A percentile compares a stretch with the other conserved stretches of the same genome.
phyloP scores from a whole-genome alignment of 495 filamentous ascomycete genomes.

The Penicillium daleae region DNA sequence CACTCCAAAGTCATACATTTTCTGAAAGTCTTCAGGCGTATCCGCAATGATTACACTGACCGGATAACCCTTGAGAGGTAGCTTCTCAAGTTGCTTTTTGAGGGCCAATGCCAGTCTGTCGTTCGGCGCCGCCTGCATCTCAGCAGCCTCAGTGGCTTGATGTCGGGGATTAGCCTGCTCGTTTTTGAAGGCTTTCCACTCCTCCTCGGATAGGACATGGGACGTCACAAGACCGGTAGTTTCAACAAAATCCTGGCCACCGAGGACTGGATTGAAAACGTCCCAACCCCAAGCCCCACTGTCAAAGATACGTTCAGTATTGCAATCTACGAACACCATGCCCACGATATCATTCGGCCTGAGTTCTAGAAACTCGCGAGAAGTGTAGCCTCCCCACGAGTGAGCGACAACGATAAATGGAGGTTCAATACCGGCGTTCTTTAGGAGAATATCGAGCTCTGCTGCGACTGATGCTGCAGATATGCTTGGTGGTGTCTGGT shows the following conservation, averaged over 20 bases:
- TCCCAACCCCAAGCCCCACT: slow-evolving; percentile 22
- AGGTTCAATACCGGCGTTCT: slow-evolving; percentile 26
- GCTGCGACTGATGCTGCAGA: slow-evolving; percentile 22
- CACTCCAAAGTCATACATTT: slow-evolving; percentile 24
- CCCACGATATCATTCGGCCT: slow-evolving; percentile 28
- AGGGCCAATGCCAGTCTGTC: slow-evolving; percentile 17
- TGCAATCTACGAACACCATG: slow-evolving; percentile 37
- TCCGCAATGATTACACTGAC: slow-evolving; percentile 26
- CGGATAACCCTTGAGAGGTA: slow-evolving; percentile 19
- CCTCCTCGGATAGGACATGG: slow-evolving; percentile 22
- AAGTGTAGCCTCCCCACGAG: slow-evolving; percentile 47
- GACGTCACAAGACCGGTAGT: slow-evolving; percentile 23
- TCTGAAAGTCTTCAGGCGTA: slow-evolving; percentile 23
- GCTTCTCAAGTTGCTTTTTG: slow-evolving; percentile 23
- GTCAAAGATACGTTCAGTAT: slow-evolving; percentile 25
- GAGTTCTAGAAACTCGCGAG: slow-evolving; percentile 39
- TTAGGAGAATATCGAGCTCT: slow-evolving; percentile 27
- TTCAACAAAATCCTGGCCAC: slow-evolving; percentile 24
- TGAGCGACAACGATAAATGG: slow-evolving; percentile 48
- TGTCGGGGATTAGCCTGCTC: slow-evolving; percentile 26
- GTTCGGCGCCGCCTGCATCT: slow-evolving; percentile 18
- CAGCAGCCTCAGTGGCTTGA: slow-evolving; percentile 24
- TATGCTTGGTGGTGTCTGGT: slow-evolving; percentile 22
- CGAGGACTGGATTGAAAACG: slow-evolving; percentile 20
- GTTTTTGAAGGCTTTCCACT: slow-evolving; percentile 22